Evolutionary conservation across 1,284 basidiomycete genomes (phyloP).

Genomic region (Xerocomus nothofagi): DNA sequence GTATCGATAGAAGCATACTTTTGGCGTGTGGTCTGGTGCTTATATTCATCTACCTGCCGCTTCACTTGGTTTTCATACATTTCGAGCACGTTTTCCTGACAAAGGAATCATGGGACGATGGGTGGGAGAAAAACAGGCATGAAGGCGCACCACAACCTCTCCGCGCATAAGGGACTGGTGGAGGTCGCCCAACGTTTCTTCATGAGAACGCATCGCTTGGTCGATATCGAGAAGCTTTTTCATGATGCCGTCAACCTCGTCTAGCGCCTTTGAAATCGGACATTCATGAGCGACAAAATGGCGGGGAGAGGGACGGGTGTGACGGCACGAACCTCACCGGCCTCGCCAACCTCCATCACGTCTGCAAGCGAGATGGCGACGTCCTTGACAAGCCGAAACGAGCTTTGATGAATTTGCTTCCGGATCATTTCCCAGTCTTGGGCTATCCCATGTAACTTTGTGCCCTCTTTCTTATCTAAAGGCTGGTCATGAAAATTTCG

Average conservation of each 20-base stretch:
- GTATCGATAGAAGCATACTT: constrained; percentile 66
- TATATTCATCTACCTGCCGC: constrained; percentile 47
- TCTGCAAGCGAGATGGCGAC: constrained; percentile 65
- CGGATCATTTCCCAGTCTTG: constrained; percentile 60
- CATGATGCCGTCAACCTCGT: constrained; percentile 62
- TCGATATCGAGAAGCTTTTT: constrained; percentile 65
- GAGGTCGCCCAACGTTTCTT: constrained; percentile 53
- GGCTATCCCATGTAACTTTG: constrained; percentile 53
- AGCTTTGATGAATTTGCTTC: constrained; percentile 43
- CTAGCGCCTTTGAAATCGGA: constrained; percentile 45
- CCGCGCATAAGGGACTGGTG: constrained; percentile 53
- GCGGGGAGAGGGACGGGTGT: too few species aligned
- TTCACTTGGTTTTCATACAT: constrained; percentile 48
- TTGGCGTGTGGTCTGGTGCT: constrained; percentile 64
- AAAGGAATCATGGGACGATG: neutral
- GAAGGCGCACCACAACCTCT: constrained; percentile 54
- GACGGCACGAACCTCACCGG: constrained; percentile 44
- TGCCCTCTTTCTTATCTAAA: constrained; percentile 48
- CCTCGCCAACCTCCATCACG: constrained; percentile 53
- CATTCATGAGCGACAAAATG: constrained; percentile 3
- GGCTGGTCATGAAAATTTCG: constrained; percentile 63
- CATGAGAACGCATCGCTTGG: constrained; percentile 56
- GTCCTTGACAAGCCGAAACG: constrained; percentile 50
- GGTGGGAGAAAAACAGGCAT: neutral
- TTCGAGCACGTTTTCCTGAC: constrained; percentile 49